Base-by-base conservation (phyloP, 805 yeast species). In the Clavispora vitiphila region DNA sequence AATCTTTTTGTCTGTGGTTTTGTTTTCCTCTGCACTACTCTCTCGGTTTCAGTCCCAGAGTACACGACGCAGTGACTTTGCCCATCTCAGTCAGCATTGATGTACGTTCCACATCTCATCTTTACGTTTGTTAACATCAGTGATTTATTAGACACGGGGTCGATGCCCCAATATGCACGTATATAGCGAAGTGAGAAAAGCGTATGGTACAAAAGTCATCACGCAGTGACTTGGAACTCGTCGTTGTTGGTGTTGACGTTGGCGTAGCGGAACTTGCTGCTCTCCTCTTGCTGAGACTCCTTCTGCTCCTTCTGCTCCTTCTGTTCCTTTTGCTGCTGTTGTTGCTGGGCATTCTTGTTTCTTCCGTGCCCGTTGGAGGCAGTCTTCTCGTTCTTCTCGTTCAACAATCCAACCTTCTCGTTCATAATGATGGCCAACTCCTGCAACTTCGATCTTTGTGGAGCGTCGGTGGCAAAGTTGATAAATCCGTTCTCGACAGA, bases 361-460 rank as follows among this genome's bases (percentile, higher is more conserved):
- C 68, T 65, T 39, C 71, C 66, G 62, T 77, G 81, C 35, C 90
- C 93, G 53, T 87, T 86, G 36, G 85, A 77, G 40, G 86, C 84
- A 40, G 87, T 75, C 62, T 87, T 81, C 65, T 87, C 96, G 61
- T 86, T 87, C 70, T 86, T 80, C 64, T 88, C 96, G 41, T 84
- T 77, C 52, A 88, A 74, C 56, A 82, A 80, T 43, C 76, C 76
- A 39, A 86, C 83, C 73, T 83, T 85, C 47, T 88, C 96, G 48
- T 87, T 84, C 68, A 93, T 74, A 35, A 83, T 78, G 48, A 88
- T 71, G 16, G 96, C 95, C 57, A 91, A 76, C 61, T 85, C 88
- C 73, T 91, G 96, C 64, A 91, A 76, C 60, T 80, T 83, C 46
- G 93, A 75, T 53, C 88, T 77, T 60, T 86, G 96, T 40, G 80